Base-by-base conservation (phyloP, 306 rosid genomes). In the Quercus glauca region DNA sequence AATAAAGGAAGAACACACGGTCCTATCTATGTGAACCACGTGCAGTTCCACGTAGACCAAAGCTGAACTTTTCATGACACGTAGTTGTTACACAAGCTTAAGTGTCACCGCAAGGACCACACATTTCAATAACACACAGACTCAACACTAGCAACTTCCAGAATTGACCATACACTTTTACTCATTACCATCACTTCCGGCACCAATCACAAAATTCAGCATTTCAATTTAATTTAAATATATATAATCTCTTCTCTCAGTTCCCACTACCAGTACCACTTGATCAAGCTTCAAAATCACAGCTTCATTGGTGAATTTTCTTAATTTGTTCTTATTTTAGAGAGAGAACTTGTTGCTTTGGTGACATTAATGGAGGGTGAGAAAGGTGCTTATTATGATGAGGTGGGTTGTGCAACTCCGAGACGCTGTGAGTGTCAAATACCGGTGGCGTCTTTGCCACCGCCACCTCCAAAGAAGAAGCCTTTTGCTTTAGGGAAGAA, bases 401-500 rank as follows among this genome's bases (percentile, higher is more conserved):
- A 68, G 41, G 75, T 35, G 1, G 78, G 93, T 0, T 91, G 86
- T 71, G 69, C 90, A 0, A 91, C 94, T 5, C 97, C 98, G n/a
- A 85, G 83, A 28, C 80, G 90, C 63, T 31, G 79, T 57, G 96
- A 91, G 80, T 80, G 74, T 71, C 80, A 61, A 57, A 91, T 93
- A n/a, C 87, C 68, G 2, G 64, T 61, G 84, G 75, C 82, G 52
- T 41, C 67, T 78, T 86, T 26, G 57, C 92, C 96, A 0, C 93
- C 93, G 7, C 93, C 94, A 0, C 85, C 93, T 3, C 92, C 93
- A 1, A 93, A 73, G 87, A 93, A 93, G 88, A 93, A 88, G 78
- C 81, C 88, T 2, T 73, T 75, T 65, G 75, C 74, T 0, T 29
- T 18, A 35, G 78, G 74, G 20, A 79, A 67, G 84, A 86, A 76